Conservation (phyloP, 352 stramenopile genomes). For the Phytophthora pinifolia region DNA sequence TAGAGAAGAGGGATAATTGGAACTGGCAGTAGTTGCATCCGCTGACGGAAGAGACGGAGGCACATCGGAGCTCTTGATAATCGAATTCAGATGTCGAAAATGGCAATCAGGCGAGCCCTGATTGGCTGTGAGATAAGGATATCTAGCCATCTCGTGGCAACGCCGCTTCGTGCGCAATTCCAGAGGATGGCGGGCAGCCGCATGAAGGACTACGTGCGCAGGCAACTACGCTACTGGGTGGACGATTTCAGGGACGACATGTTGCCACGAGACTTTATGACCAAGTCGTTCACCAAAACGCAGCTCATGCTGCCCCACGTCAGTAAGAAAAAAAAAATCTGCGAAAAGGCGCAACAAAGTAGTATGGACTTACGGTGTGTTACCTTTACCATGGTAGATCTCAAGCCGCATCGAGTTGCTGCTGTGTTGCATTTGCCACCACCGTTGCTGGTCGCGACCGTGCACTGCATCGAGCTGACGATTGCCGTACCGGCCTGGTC, state of each 20-base stretch:
- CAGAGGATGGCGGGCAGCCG: constrained; percentile 29
- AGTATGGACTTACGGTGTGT: no score
- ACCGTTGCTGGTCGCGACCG: constrained; percentile 53
- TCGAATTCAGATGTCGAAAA: not conserved
- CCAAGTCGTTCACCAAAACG: constrained; percentile 46
- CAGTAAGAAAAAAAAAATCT: constrained; percentile 25
- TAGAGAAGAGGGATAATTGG: no score
- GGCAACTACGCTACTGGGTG: constrained; percentile 67
- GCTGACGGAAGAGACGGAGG: constrained; percentile 23
- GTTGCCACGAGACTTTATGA: constrained; percentile 55
- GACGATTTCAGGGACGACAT: constrained; percentile 61
- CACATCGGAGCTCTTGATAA: no score
- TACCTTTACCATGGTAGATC: constrained; percentile 26
- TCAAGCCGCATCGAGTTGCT: constrained; percentile 66
- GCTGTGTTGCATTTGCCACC: constrained; percentile 41
- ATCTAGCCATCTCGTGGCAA: constrained; percentile 19
- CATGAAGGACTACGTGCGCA: constrained; percentile 76
- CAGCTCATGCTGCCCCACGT: constrained; percentile 54
- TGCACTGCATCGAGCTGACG: constrained; percentile 50
- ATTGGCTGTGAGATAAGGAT: constrained; percentile 13
- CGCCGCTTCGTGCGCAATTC: constrained; percentile 11
- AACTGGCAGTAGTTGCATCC: not conserved
- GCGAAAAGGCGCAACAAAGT: not conserved
- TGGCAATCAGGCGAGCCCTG: not conserved
- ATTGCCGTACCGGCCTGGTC: constrained; percentile 67